Evolutionary conservation across 768 basidiomycete genomes (phyloP), one percentile per base, ranked within the genome.

Genomic region (Lentinula sp.): DNA sequence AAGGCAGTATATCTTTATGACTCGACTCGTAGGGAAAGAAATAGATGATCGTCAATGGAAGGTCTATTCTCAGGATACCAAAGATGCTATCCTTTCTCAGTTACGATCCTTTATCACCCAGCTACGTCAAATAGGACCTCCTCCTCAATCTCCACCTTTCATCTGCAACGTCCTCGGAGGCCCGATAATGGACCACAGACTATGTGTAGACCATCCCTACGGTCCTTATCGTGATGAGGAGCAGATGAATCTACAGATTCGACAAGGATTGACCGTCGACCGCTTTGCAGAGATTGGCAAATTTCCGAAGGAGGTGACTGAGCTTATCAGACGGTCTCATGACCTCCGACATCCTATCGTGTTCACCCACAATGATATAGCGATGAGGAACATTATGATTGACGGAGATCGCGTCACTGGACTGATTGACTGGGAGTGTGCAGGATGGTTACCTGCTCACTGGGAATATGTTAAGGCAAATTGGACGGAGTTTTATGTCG

Each of bases 381-480:
- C 75, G 39, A 76, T 76, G 15, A 71, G 74, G 16, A 81, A 81
- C 62, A 71, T 80, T 56, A 65, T 80, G 32, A 69, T 80, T 42
- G 62, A 69, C 8, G 69, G 64, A 23, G 64, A 63, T 18, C 61
- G 21, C 4, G 67, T 78, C 48, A 71, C 70, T 4, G 74, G 66
- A 7, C 65, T 77, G 16, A 46, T 78, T n/a, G 77, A 76, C 60
- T 78, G 75, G 75, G 71, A 69, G 51, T 66, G 61, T 16, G 66
- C 69, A 2, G 74, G 75, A 9, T 77, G 68, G 66, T 72, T 70
- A 56, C 76, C 75, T 11, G 71, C 65, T 39, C 74, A 71, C 61
- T 76, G 74, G 75, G 76, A 76, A 46, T 68, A 68, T 58, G 23
- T 62, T 7, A 62, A 62, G 48, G 57, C 61, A 11, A 11, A 34